Conservation (phyloP, 1,284 basidiomycete genomes). For the Ceratobasidium sp. region DNA sequence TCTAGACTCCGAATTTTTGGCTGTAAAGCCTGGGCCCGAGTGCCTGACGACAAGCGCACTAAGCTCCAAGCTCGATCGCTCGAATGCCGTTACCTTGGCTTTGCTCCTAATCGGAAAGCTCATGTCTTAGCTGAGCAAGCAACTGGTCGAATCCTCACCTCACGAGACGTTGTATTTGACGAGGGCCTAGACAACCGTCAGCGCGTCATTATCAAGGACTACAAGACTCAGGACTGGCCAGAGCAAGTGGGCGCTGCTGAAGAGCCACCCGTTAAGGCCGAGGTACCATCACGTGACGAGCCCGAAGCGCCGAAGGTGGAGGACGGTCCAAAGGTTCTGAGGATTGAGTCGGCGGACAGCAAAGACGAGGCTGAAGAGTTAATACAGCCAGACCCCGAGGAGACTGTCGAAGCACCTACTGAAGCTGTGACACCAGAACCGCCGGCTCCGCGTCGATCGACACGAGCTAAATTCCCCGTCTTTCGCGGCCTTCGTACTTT, state of each 20-base stretch:
- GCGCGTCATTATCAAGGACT: conserved; percentile 4
- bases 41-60: conserved; percentile 11
- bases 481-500: too few species aligned
- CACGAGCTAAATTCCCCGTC: neutral
- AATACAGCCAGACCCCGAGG: neutral
- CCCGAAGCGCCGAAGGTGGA: neutral
- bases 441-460: neutral
- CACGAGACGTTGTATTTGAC: conserved; percentile 32
- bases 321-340: neutral
- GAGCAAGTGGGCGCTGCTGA: neutral
- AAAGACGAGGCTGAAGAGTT: neutral
- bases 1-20: conserved; percentile 17
- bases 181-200: neutral
- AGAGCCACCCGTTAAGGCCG: neutral
- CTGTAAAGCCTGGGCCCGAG: conserved; percentile 34
- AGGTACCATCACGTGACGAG: neutral
- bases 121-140: neutral
- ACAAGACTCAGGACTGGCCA: neutral
- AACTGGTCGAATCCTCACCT: conserved; percentile 5
- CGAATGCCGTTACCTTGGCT: conserved; percentile 19
- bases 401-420: too few species aligned
- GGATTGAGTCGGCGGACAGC: conserved; percentile 1
- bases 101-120: conserved; percentile 23
- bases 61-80: conserved; percentile 25
- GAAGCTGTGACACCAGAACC: neutral